phyloP scores from a whole-genome alignment of 2,329 filamentous ascomycete genomes.

The Byssoonygena ceratinophila region DNA sequence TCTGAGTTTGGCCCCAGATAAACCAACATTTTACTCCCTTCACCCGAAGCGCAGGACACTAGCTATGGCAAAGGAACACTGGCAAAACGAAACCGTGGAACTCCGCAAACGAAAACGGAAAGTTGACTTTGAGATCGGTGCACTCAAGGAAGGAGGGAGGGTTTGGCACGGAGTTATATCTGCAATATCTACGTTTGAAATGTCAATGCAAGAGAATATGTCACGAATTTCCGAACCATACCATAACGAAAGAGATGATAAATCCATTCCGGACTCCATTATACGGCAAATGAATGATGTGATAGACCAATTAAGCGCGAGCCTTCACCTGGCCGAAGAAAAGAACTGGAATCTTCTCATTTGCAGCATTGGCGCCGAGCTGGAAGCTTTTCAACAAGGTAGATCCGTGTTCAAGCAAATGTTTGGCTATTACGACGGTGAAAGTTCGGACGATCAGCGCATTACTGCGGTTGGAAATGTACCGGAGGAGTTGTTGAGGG shows the following conservation, averaged over 20 bases:
- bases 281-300: slow-evolving; percentile 39
- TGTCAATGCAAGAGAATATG: slow-evolving; percentile 37
- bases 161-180: slow-evolving; percentile 49
- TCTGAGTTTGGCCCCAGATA: slow-evolving; percentile 18
- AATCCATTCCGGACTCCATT: slow-evolving; percentile 19
- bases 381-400: slow-evolving; percentile 44
- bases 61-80: slow-evolving; percentile 50
- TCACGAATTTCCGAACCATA: slow-evolving; percentile 14
- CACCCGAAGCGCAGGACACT: slow-evolving; percentile 49
- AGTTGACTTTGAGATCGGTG: slow-evolving; percentile 45
- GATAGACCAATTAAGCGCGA: slow-evolving; percentile 39
- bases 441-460: slow-evolving; percentile 18
- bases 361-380: slow-evolving; percentile 52
- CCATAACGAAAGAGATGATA: slow-evolving; percentile 15
- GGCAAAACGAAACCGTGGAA: slow-evolving; percentile 40
- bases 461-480: slow-evolving; percentile 27
- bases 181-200: slow-evolving; percentile 46
- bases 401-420: slow-evolving; percentile 28
- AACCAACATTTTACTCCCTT: slow-evolving; percentile 41
- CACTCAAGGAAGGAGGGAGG: slow-evolving; percentile 48
- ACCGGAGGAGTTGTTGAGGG: slow-evolving; percentile 28
- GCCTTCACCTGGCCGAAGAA: slow-evolving; percentile 42
- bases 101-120: slow-evolving; percentile 37
- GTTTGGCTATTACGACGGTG: slow-evolving; percentile 21
- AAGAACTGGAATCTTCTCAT: slow-evolving; percentile 52